Evolutionary conservation across 176 grass and related monocot species (phyloP).

Genomic region (Aegilops tauschii): DNA sequence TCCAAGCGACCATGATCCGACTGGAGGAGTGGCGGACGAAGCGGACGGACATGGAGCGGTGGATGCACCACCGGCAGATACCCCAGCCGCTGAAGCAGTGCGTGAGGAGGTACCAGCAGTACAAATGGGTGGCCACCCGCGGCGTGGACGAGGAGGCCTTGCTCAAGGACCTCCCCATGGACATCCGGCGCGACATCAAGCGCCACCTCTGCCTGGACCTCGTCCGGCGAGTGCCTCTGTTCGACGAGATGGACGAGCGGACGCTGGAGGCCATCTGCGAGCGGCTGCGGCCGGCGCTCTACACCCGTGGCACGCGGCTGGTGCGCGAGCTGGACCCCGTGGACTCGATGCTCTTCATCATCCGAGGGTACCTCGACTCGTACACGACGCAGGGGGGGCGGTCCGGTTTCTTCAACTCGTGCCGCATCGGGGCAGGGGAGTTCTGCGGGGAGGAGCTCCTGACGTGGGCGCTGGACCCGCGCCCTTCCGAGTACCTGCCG

Average conservation of each 20-base stretch:
- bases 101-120: conserved; percentile 84
- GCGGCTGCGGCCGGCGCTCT: conserved; percentile 80
- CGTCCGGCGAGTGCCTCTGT: conserved; percentile 69
- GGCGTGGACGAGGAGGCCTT: conserved; percentile 87
- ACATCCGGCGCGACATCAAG: conserved; percentile 90
- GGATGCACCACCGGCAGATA: conserved; percentile 96
- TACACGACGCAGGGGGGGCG: conserved; percentile 86
- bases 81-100: conserved; percentile 68
- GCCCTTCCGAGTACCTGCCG: conserved; percentile 49
- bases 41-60: conserved; percentile 88
- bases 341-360: conserved; percentile 91
- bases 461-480: conserved; percentile 88
- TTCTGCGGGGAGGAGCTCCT: conserved; percentile 99
- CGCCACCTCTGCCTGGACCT: conserved; percentile 92
- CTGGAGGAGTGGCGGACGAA: conserved; percentile 91
- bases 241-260: conserved; percentile 97
- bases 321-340: conserved; percentile 89
- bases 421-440: conserved; percentile 80
- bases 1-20: conserved; percentile 81
- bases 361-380: conserved; percentile 85
- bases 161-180: conserved; percentile 71
- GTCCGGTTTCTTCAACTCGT: conserved; percentile 88
- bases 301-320: conserved; percentile 65
- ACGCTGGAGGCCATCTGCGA: conserved; percentile 99
- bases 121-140: conserved; percentile 75